Evolutionary conservation across 2,329 filamentous ascomycete genomes (phyloP).

Genomic region (Exophiala alcalophila): DNA sequence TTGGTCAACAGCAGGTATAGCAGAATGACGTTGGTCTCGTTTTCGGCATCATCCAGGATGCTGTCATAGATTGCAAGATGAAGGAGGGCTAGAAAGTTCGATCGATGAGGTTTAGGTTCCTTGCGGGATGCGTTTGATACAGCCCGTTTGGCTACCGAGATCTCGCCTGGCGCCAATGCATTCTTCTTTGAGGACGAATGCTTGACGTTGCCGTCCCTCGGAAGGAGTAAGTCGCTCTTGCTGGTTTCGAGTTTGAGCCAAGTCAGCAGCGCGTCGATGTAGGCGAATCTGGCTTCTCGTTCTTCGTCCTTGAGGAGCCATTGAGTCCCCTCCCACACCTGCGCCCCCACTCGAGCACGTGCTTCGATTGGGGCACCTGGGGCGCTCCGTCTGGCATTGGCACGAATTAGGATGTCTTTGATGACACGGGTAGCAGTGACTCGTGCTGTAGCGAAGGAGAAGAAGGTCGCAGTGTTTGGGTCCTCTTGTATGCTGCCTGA

Average conservation of each 20-base stretch:
- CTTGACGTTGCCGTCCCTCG: slow-evolving; percentile 54
- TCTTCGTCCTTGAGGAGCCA: slow-evolving; percentile 83
- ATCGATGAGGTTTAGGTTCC: slow-evolving; percentile 58
- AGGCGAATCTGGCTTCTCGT: slow-evolving; percentile 75
- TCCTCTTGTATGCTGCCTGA: slow-evolving; percentile 53
- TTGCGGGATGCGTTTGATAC: slow-evolving; percentile 65
- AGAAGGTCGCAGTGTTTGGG: slow-evolving; percentile 55
- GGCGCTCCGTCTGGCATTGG: slow-evolving; percentile 64
- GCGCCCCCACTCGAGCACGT: slow-evolving; percentile 71
- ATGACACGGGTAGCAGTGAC: slow-evolving; percentile 70
- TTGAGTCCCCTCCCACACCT: slow-evolving; percentile 94
- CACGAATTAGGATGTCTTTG: slow-evolving; percentile 76
- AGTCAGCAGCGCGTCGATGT: slow-evolving; percentile 75
- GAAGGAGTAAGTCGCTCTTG: slow-evolving; percentile 60
- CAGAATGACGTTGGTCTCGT: slow-evolving; percentile 70
- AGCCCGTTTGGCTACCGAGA: slow-evolving; percentile 55
- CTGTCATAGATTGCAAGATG: slow-evolving; percentile 90
- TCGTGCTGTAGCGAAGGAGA: slow-evolving; percentile 61
- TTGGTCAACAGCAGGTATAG: slow-evolving; percentile 73
- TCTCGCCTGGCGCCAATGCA: slow-evolving; percentile 36
- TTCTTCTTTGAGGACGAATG: slow-evolving; percentile 46
- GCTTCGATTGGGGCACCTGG: slow-evolving; percentile 62
- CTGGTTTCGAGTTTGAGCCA: slow-evolving; percentile 84
- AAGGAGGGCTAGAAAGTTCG: slow-evolving; percentile 75
- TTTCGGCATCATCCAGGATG: slow-evolving; percentile 68